Percentiles rank a stretch among this genome's conserved stretches.
Evolutionary conservation across 208 protist genomes (phyloP).

Genomic region (Leishmania tropica): DNA sequence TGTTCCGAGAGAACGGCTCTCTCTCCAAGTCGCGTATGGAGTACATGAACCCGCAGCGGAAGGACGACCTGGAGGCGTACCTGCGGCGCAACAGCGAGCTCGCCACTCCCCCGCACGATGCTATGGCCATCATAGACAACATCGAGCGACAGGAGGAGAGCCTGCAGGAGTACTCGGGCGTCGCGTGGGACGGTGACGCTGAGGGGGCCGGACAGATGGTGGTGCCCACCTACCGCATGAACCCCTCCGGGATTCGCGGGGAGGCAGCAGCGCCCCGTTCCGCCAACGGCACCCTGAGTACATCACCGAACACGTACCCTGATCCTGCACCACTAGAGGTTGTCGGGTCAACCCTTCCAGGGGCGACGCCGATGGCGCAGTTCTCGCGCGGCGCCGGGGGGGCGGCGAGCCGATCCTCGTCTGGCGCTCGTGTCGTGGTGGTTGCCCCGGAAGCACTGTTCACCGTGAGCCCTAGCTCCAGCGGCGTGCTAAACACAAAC

Average conservation of each 20-base stretch:
- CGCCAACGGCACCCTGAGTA: not conserved
- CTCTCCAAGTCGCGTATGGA: slow-evolving; percentile 52
- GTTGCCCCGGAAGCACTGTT: slow-evolving; percentile 1
- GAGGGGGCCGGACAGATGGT: not conserved
- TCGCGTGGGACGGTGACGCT: not conserved
- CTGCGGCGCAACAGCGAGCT: slow-evolving; percentile 38
- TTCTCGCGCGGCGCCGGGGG: not conserved
- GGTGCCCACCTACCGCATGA: slow-evolving; percentile 14
- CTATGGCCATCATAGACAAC: slow-evolving; percentile 20
- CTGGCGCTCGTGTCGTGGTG: slow-evolving; percentile 16
- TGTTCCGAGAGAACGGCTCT: slow-evolving; percentile 65
- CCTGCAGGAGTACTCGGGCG: not conserved
- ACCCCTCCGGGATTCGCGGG: slow-evolving; percentile 2
- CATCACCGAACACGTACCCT: not conserved
- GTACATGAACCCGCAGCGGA: slow-evolving; percentile 61
- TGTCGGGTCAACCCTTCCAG: not conserved
- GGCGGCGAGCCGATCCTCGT: not conserved
- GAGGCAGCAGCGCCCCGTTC: not conserved
- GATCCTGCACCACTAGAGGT: not conserved
- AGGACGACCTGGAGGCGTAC: slow-evolving; percentile 64
- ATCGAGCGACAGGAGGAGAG: slow-evolving; percentile 29
- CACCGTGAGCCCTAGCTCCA: not conserved
- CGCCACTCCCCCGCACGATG: slow-evolving; percentile 25
- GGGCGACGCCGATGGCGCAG: not conserved
- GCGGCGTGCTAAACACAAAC: not conserved